Base-by-base conservation (phyloP, 768 basidiomycete species). In the Phaffia tasmanica region DNA sequence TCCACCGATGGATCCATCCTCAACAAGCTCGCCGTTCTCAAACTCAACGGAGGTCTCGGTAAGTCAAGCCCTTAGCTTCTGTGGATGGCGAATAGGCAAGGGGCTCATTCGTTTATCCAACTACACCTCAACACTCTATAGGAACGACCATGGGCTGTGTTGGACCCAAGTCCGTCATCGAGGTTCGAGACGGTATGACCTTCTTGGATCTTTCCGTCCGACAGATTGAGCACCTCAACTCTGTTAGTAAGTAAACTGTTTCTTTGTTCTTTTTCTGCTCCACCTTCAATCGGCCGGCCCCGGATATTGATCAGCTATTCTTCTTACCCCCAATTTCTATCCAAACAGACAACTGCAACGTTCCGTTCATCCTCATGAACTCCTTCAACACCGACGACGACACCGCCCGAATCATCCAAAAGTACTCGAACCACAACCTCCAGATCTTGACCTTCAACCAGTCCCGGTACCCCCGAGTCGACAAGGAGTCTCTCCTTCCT, bases 301-400 rank as follows among this genome's bases (percentile, higher is more conserved):
- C 16, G 16, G 50, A 16, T 51, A n/a, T n/a, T n/a, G n/a, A n/a
- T n/a, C 62, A n/a, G 30, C 29, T 48, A 16, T 62, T 47, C 51
- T 27, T 29, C 30, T 15, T n/a, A 25, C 21, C 56, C n/a, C 7
- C 57, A 16, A 29, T 15, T 29, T 32, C 30, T 54, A 23, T 19
- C 21, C 27, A 47, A 27, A 30, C 53, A 67, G 65, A 83, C 74
- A 83, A 83, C 70, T 86, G 89, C 77, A 87, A 95, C 78, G 89
- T 94, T 55, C 92, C 90, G n/a, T 86, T 95, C 77, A 87, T 95
- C 79, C 84, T 97, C 74, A 94, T 95, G 94, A 95, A 92, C 74
- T 94, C 90, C 64, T 97, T 98, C 83, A 94, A 94, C 81, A 97
- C 93, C 69, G 88, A 92, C 76, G 89, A 95, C 48, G 92, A 97